phyloP scores from a whole-genome alignment of 176 grass and related monocot genomes.

The Musa itinerans region DNA sequence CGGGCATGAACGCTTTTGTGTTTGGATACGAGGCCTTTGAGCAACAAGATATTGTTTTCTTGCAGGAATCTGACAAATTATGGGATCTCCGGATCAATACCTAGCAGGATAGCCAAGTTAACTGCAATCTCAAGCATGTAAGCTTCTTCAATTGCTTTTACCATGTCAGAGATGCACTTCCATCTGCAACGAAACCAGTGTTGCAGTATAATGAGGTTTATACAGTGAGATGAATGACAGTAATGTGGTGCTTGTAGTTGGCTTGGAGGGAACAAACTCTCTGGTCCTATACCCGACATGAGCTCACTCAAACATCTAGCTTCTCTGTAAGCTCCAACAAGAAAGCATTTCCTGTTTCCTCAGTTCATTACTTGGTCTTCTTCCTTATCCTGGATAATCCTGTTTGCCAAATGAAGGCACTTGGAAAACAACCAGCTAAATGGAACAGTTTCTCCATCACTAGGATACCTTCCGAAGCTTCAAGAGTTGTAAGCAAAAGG shows the following conservation, averaged over 20 bases:
- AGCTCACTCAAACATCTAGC: constrained; percentile 42
- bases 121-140: constrained; percentile 68
- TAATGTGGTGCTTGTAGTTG: constrained; percentile 37
- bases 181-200: no score
- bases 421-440: constrained; percentile 55
- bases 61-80: constrained; percentile 71
- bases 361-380: not conserved
- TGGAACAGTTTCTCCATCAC: constrained; percentile 39
- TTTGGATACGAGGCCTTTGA: no score
- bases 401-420: constrained; percentile 45
- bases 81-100: constrained; percentile 43
- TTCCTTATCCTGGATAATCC: not conserved
- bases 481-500: constrained; percentile 44
- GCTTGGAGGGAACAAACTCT: constrained; percentile 58
- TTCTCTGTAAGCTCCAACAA: constrained; percentile 42
- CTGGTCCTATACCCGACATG: constrained; percentile 55
- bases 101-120: constrained; percentile 57
- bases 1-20: no score
- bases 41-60: not conserved
- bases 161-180: not conserved
- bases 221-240: not conserved
- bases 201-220: not conserved
- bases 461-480: constrained; percentile 50
- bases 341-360: not conserved
- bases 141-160: constrained; percentile 10